Base-by-base conservation (phyloP, 371 early-diverging fungal species). In the Mucor plumbeus region DNA sequence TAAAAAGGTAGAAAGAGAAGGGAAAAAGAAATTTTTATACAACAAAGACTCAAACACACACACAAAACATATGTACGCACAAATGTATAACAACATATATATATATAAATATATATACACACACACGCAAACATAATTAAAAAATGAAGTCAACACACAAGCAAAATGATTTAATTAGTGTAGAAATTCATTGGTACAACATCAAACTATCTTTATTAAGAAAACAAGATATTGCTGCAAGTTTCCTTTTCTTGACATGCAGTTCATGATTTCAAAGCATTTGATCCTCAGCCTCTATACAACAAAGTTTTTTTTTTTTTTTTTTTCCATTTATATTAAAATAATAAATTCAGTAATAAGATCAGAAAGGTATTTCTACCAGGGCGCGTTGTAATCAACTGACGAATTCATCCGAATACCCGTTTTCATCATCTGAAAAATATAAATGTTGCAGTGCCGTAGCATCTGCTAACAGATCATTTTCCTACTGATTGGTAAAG, bases 371-470 rank as follows among this genome's bases (percentile, higher is more conserved):
- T 66, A 64, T 63, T 61, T 72, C 67, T 47, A 61, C 71, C 75
- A 70, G 80, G 80, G 75, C 69, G 71, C 72, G 56, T 64, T 72
- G 39, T 75, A 80, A 80, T 80, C 76, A 75, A 68, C 41, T 55
- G 67, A 79, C 74, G 72, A 73, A 63, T 67, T 77, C 78, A 77
- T 77, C 62, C 78, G 69, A 70, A 77, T 53, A 74, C 80, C 80
- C 80, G 70, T 41, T 77, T 80, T 80, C 80, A 80, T 80, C 80
- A 80, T 77, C 69, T 73, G 77, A 72, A 74, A 76, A 79, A 75
- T 71, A 75, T 71, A 70, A 65, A 61, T 76, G 70, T 70, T 71
- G 69, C 64, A 75, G 75, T 73, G 73, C 69, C 67, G 55, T 69
- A 72, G 70, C 70, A 72, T 56, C 70, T 72, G 62, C 70, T 63